phyloP scores from a whole-genome alignment of 2,329 filamentous ascomycete genomes.

The Diplocarpon mali region DNA sequence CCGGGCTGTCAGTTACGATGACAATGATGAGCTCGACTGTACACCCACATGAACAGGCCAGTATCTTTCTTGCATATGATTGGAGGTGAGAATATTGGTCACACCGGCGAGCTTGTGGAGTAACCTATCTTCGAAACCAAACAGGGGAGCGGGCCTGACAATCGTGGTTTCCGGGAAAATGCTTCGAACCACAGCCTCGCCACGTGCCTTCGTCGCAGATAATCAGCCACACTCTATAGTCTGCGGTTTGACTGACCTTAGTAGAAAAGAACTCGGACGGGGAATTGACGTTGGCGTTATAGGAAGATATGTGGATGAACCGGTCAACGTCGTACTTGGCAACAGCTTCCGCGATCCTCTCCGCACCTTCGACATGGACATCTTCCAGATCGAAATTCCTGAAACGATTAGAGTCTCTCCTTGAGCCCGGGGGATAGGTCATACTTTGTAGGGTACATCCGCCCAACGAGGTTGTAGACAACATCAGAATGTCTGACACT shows the following conservation, averaged over 20 bases:
- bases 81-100: slow-evolving; percentile 76
- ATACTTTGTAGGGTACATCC: slow-evolving; percentile 92
- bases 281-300: slow-evolving; percentile 75
- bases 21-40: too few relatives aligned
- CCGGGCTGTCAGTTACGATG: background rate
- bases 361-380: slow-evolving; percentile 83
- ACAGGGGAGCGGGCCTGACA: slow-evolving; percentile 85
- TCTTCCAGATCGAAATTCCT: slow-evolving; percentile 92
- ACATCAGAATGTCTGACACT: slow-evolving; percentile 94
- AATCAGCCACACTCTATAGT: background rate
- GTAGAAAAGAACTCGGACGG: slow-evolving; percentile 82
- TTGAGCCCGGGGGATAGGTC: slow-evolving; percentile 16
- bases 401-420: slow-evolving; percentile 24
- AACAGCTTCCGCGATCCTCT: slow-evolving; percentile 85
- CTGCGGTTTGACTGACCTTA: slow-evolving; percentile 47
- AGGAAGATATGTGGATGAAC: slow-evolving; percentile 92
- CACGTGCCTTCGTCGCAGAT: slow-evolving; percentile 44
- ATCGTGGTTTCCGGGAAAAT: slow-evolving; percentile 97
- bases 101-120: slow-evolving; percentile 74
- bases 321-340: slow-evolving; percentile 98
- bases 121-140: slow-evolving; percentile 88
- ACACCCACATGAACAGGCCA: slow-evolving; percentile 73
- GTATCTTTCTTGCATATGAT: slow-evolving; percentile 86
- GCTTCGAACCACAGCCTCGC: slow-evolving; percentile 71
- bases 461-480: slow-evolving; percentile 91